Evolutionary conservation across 192 early-diverging fungal species (phyloP), one percentile per base, ranked within the genome.

Genomic region (Borealophlyctis nickersoniae): DNA sequence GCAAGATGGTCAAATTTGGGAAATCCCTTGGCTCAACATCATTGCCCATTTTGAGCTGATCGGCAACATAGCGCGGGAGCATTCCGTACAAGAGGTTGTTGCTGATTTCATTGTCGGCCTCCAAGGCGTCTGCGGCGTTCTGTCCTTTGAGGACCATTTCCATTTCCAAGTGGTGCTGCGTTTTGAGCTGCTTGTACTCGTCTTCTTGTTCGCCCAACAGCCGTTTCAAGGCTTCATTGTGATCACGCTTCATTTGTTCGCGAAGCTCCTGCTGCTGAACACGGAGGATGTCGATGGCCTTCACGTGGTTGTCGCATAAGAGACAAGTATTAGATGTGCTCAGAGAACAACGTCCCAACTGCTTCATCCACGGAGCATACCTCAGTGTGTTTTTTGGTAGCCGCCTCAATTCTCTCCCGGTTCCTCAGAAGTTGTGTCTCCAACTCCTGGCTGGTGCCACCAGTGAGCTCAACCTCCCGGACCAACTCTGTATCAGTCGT

Each of bases 21-120:
- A 79, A 79, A 16, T 72, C 70, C 33, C 56, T 50, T 3, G 73
- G 77, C 19, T 60, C 45, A 22, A 73, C 67, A n/a, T 72, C 67
- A 14, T 63, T 54, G 22, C 70, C 73, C n/a, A 71, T 62, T 65
- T 78, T 78, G 70, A 78, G 71, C 29, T 63, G 65, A 31, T 78
- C 77, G 7, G 70, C 70, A n/a, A 78, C 77, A 60, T 75, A 78
- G 30, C 70, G 67, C 52, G 77, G 77, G 7, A 79, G 67, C 77
- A 79, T 75, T 22, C 65, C 73, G 55, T 73, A 70, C 2, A 79
- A 64, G 48, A 72, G 57, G 34, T 72, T 73, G 68, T 79, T 79
- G 52, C 63, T 65, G 9, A 52, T 64, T 36, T 75, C 67, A 54
- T 75, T 79, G 67, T 75, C 77, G 27, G 68, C 73, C 35, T 79